Base-by-base conservation (phyloP, 2,329 filamentous ascomycete genomes). In the Penicillium sp. region DNA sequence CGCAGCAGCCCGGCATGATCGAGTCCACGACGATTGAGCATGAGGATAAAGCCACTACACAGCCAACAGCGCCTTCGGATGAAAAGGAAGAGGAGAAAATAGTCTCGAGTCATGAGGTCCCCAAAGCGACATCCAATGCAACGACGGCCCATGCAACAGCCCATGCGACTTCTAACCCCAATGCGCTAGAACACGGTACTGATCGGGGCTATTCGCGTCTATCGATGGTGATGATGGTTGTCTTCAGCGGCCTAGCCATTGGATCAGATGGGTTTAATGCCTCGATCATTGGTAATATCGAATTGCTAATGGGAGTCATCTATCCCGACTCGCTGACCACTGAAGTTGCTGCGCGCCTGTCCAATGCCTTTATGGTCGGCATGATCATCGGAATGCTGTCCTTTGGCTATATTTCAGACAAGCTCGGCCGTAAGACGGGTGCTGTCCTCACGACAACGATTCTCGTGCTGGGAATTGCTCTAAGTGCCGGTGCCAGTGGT, bases 311-410 rank as follows among this genome's bases (percentile, higher is more conserved):
- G 65, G 60, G 10, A 3, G 58, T 64, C 5, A 65, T 65, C 18
- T 64, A 64, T 14, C 60, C 63, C 3, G 37, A 63, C 3, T 47
- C 61, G 1, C 47, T 63, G 18, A 64, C 63, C 13, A 64, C 61
- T 1, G 56, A 52, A 3, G 61, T 64, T 4, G 60, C 61, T 3
- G 75, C 78, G 7, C 74, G 81, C 2, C 75, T 85, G 4, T 81
- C 79, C 48, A 84, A 85, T 58, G 77, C 82, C 3, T 82, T 80
- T 56, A 73, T 84, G n/a, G 76, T 84, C 34, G 83, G 83, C 47
- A 79, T 81, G 71, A 82, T 83, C 52, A 67, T 83, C 43, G 82
- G 82, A 40, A 85, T 84, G 77, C 67, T 84, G 9, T 69, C 76
- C 46, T 83, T 84, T 57, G 81, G 81, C 8, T 71, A 79, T 10